These are phyloP conservation scores for Globisporangium polare DNA, from an alignment of 352 stramenopile species.

Conservation along the genomic window DNA sequence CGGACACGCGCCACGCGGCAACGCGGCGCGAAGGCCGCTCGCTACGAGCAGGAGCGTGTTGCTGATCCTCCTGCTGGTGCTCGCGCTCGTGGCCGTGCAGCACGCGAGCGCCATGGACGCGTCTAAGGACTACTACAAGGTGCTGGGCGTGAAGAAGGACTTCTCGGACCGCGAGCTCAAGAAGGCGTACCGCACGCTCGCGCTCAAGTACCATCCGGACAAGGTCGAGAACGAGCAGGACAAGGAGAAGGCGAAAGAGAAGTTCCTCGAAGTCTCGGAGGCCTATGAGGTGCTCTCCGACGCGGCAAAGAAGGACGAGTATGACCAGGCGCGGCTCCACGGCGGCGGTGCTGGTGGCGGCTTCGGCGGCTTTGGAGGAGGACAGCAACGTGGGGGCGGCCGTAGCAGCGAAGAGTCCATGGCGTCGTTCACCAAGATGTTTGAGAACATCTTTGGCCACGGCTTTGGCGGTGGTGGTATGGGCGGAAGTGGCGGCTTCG, in stretches of 20 bases:
- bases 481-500: conserved; percentile 24
- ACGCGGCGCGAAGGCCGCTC: neutral
- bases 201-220: conserved; percentile 89
- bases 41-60: neutral
- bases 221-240: conserved; percentile 80
- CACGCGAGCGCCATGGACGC: conserved; percentile 42
- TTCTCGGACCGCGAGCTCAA: conserved; percentile 82
- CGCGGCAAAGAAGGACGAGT: conserved; percentile 83
- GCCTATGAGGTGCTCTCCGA: conserved; percentile 93
- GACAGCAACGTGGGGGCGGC: conserved; percentile 13
- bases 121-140: conserved; percentile 81
- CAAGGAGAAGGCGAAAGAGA: conserved; percentile 83
- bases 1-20: neutral
- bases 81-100: conserved; percentile 17
- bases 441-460: conserved; percentile 83
- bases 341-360: conserved; percentile 19
- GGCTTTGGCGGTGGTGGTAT: conserved; percentile 37
- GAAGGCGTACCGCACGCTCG: conserved; percentile 85
- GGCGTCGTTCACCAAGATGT: conserved; percentile 83
- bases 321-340: conserved; percentile 77
- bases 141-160: conserved; percentile 65
- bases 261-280: conserved; percentile 91
- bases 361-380: conserved; percentile 22
- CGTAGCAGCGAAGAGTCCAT: conserved; percentile 57
- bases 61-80: conserved; percentile 22